A percentile compares a stretch with the other conserved stretches of the same genome.
Conservation (phyloP, 1,139 yeast species). For the Magnusiomyces suaveolens region DNA sequence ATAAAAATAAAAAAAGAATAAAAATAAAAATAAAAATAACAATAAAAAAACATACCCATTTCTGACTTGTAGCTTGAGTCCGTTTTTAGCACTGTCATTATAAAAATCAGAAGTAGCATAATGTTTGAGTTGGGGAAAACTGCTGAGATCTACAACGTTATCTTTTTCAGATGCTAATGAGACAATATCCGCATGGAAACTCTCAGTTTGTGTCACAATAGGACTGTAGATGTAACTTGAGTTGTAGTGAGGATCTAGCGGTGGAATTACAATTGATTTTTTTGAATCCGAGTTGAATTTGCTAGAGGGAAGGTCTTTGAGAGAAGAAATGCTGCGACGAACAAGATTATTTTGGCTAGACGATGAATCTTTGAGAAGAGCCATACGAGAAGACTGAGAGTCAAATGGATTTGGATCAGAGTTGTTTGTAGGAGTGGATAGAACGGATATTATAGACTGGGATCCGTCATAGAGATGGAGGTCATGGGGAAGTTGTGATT, state of each 20-base stretch:
- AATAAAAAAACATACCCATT: neutral
- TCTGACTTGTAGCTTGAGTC: neutral
- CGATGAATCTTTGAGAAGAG: neutral
- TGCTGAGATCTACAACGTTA: slow-evolving; percentile 1
- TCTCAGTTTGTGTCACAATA: slow-evolving; percentile 3
- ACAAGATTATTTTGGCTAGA: neutral
- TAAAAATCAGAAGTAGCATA: slow-evolving; percentile 5
- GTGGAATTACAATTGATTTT: neutral
- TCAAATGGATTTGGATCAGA: neutral
- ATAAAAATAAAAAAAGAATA: neutral
- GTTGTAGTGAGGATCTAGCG: neutral
- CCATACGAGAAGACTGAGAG: neutral
- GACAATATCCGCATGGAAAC: slow-evolving; percentile 4
- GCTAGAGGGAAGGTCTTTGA: neutral
- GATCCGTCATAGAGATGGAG: neutral
- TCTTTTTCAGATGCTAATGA: slow-evolving; percentile 3
- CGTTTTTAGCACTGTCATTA: neutral
- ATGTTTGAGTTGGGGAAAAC: slow-evolving; percentile 2
- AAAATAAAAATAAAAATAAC: too few relatives aligned
- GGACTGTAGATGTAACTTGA: slow-evolving; percentile 5
- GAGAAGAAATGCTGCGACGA: neutral
- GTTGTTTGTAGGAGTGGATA: neutral
- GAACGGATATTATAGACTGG: neutral
- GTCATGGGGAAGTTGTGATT: neutral
- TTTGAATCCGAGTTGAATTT: neutral